Base-by-base conservation (phyloP, 371 early-diverging fungal genomes). In the Dipsacomyces acuminosporus region DNA sequence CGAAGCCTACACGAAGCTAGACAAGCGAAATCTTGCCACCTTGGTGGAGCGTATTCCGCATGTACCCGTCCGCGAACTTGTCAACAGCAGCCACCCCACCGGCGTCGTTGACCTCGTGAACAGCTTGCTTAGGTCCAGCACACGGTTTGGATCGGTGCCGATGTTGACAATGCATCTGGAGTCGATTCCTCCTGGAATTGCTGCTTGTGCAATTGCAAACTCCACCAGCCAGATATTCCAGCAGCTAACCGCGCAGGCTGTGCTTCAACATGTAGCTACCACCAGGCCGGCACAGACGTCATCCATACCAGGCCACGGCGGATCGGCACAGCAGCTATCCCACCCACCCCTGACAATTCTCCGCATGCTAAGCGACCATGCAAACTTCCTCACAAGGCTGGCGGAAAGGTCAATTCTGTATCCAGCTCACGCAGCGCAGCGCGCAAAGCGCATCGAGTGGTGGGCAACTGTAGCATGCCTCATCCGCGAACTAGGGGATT, bases 401-500 rank as follows among this genome's bases (percentile, higher is more conserved):
- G 56, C 62, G 54, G 67, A 67, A 23, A 38, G 54, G 35, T 33
- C 63, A 4, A 62, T 67, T 21, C 52, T 57, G n/a, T 54, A 54
- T 14, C 58, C 67, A 15, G 20, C 51, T 21, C 63, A 54, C 8
- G 58, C 67, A 8, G 38, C 36, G 7, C 58, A 57, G 44, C 62
- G 67, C 21, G 62, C 67, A 4, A 40, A 46, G 41, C 57, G 67
- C 23, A 62, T 67, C 38, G 67, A 67, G 46, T 67, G 67, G 67
- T 67, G 67, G 67, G 24, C 59, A 5, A 53, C 47, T 9, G 63
- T 53, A 6, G 54, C 56, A 0, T 62, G 63, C 24, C 50, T 67
- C 11, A 14, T 62, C 21, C 67, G 67, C 51, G 67, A 67, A 45
- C 58, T 67, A 42, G 67, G 67, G 51, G 67, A 67, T 51, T 67